phyloP scores from a whole-genome alignment of 2,329 filamentous ascomycete species.

The Botrytis aclada region DNA sequence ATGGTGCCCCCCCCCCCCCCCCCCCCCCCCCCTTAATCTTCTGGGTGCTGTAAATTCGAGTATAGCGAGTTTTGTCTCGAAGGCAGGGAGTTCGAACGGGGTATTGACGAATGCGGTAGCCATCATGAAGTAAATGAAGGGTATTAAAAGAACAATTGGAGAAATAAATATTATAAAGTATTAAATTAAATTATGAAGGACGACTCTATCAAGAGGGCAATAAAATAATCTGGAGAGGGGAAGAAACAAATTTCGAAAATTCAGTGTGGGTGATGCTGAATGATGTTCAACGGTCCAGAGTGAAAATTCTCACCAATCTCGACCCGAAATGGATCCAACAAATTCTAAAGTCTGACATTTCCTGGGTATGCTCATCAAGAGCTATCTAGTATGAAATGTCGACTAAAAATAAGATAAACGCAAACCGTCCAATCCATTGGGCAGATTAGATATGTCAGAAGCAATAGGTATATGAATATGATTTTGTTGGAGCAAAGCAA shows the following conservation, averaged over 20 bases:
- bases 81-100: neutral
- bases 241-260: neutral
- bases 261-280: neutral
- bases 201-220: neutral
- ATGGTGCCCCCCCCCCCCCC: neutral
- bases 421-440: neutral
- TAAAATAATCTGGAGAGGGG: neutral
- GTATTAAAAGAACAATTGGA: neutral
- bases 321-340: neutral
- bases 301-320: neutral
- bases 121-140: neutral
- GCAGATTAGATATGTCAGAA: neutral
- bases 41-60: neutral
- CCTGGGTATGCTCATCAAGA: neutral
- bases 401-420: neutral
- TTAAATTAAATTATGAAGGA: neutral
- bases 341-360: neutral
- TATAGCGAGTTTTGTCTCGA: neutral
- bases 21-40: neutral
- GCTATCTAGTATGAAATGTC: neutral
- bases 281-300: neutral
- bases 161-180: neutral
- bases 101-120: neutral
- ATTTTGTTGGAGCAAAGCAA: neutral
- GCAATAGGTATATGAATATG: neutral